A percentile compares a stretch with the other conserved stretches of the same genome.
Evolutionary conservation across 257 asterid genomes (phyloP).

Genomic region (Voacanga thouarsii): DNA sequence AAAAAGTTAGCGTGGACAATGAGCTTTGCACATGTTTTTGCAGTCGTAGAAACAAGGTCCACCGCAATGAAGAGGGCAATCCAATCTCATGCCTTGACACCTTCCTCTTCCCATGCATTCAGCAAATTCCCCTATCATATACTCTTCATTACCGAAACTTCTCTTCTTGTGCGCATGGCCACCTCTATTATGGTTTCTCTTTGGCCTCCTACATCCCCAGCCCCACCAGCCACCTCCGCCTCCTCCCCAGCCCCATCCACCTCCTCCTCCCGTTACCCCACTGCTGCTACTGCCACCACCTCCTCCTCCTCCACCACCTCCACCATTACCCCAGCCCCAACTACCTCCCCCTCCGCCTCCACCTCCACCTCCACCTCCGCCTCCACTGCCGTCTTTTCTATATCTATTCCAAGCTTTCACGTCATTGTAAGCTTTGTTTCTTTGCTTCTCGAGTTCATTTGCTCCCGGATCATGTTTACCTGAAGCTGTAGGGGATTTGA

Average conservation of each 20-base stretch:
- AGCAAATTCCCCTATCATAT: constrained; percentile 44
- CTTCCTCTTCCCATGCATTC: constrained; percentile 46
- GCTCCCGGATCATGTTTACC: background rate
- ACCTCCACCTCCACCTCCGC: constrained; percentile 23
- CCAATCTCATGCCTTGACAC: constrained; percentile 43
- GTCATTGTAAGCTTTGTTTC: constrained; percentile 9
- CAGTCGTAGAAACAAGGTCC: constrained; percentile 55
- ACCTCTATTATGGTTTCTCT: background rate
- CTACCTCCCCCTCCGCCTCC: constrained; percentile 22
- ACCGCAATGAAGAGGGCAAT: constrained; percentile 57
- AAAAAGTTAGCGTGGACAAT: constrained; percentile 24
- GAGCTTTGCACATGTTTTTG: constrained; percentile 52
- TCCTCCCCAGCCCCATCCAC: constrained; percentile 55
- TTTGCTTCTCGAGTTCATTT: background rate
- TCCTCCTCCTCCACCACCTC: constrained; percentile 8
- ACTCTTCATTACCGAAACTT: constrained; percentile 15
- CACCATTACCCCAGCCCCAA: constrained; percentile 18
- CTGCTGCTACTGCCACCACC: constrained; percentile 11
- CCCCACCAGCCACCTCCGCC: constrained; percentile 51
- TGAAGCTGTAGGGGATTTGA: constrained; percentile 1
- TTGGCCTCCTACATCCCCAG: constrained; percentile 39
- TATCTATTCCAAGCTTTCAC: background rate
- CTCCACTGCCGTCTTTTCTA: background rate
- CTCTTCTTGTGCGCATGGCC: constrained; percentile 17
- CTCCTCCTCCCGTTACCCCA: constrained; percentile 31